phyloP scores from a whole-genome alignment of 441 rosid species.

The Populus tomentosa region DNA sequence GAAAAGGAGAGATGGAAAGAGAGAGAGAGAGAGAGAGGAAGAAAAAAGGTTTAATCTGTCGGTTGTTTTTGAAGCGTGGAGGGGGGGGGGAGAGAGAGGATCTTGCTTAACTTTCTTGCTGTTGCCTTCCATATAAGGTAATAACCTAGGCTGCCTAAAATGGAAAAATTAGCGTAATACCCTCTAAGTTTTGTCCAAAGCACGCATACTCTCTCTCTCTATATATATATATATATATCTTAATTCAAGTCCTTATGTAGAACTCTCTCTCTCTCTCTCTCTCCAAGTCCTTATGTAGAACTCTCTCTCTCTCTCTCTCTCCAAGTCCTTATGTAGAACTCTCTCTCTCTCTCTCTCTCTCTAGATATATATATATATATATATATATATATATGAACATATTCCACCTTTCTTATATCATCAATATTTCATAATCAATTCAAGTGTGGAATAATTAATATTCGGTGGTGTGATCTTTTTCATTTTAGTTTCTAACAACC shows the following conservation, averaged over 20 bases:
- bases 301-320: too few species aligned
- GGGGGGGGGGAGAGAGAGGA: neutral
- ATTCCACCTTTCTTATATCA: neutral
- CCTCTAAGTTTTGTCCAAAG: conserved; percentile 9
- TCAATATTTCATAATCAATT: neutral
- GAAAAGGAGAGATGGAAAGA: conserved; percentile 2
- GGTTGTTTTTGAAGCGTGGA: conserved; percentile 29
- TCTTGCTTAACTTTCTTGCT: conserved; percentile 24
- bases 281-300: too few species aligned
- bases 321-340: too few species aligned
- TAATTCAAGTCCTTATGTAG: neutral
- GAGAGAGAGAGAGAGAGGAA: conserved; percentile 2
- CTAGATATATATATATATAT: too few species aligned
- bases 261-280: too few species aligned
- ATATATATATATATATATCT: neutral
- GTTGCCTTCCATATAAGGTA: conserved; percentile 44
- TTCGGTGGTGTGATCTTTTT: neutral
- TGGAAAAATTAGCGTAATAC: conserved; percentile 37
- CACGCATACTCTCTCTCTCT: neutral
- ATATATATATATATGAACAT: too few species aligned
- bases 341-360: too few species aligned
- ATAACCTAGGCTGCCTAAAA: conserved; percentile 33
- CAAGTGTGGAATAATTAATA: neutral
- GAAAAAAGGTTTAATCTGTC: conserved; percentile 32
- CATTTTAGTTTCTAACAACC: neutral